Percentiles rank a stretch among this genome's conserved stretches.
Conservation (phyloP, 2,329 filamentous ascomycete genomes). For the Clarireedia paspali region DNA sequence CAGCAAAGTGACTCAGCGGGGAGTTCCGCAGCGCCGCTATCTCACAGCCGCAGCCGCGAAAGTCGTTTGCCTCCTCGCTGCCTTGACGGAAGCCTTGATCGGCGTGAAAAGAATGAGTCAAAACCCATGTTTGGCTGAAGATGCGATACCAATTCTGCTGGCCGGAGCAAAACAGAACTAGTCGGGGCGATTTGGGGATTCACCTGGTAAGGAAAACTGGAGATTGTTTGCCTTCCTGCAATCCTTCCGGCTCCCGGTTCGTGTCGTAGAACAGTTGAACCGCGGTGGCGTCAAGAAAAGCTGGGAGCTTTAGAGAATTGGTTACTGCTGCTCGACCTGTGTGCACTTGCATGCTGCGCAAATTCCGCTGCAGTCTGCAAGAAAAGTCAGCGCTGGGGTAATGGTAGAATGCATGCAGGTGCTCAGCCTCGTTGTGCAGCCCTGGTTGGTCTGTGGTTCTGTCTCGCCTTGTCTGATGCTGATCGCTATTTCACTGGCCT, state of each 20-base stretch:
- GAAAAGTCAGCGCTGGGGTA: neutral
- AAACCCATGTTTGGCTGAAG: neutral
- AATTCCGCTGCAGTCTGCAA: too few relatives aligned
- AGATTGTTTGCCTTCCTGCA: too few relatives aligned
- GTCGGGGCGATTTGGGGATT: neutral
- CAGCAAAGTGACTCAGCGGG: neutral
- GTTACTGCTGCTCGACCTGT: too few relatives aligned
- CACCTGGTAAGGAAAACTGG: too few relatives aligned
- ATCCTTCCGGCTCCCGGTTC: too few relatives aligned
- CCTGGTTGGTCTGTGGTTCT: too few relatives aligned
- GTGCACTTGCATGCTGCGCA: too few relatives aligned
- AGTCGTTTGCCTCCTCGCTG: neutral
- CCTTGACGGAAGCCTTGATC: neutral
- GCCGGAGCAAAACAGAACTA: neutral
- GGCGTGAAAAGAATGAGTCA: neutral
- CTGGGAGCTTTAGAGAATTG: too few relatives aligned
- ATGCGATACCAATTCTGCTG: neutral
- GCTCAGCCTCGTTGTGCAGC: neutral
- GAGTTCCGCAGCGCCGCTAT: neutral
- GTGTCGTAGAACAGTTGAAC: too few relatives aligned
- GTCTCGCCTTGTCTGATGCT: too few relatives aligned
- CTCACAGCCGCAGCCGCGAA: neutral
- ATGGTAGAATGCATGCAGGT: neutral
- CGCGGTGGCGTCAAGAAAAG: too few relatives aligned
- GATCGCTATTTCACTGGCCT: too few relatives aligned